Conservation (phyloP, 2,329 filamentous ascomycete species). For the Dothideomycetes sp. region DNA sequence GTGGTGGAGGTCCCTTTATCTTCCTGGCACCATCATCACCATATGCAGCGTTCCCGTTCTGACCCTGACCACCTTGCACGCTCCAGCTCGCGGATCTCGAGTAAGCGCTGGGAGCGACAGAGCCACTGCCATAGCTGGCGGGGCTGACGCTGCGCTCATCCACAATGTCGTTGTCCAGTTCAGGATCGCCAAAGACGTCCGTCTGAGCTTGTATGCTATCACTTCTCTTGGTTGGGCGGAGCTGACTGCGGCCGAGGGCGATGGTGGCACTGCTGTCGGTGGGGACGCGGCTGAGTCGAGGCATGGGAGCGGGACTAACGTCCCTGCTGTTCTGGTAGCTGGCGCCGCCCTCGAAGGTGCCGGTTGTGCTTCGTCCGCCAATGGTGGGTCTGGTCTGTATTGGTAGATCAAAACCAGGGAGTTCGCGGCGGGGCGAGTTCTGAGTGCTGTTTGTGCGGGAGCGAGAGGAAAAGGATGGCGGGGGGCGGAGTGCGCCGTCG, state of each 20-base stretch:
- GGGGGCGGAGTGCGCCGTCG: neutral
- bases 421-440: conserved; percentile 30
- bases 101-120: conserved; percentile 17
- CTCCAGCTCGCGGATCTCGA: conserved; percentile 42
- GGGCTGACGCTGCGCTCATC: conserved; percentile 44
- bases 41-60: conserved; percentile 3
- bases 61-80: conserved; percentile 12
- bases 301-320: conserved; percentile 34
- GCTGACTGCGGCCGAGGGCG: conserved; percentile 34
- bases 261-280: conserved; percentile 40
- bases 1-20: conserved; percentile 47
- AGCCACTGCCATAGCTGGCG: conserved; percentile 36
- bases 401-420: conserved; percentile 31
- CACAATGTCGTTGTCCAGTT: conserved; percentile 40
- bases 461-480: neutral
- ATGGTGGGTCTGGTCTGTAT: conserved; percentile 23
- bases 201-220: conserved; percentile 22
- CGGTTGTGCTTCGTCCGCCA: conserved; percentile 28
- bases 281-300: conserved; percentile 39
- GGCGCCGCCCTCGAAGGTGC: conserved; percentile 47
- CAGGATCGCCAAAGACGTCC: conserved; percentile 40
- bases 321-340: conserved; percentile 31
- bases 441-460: conserved; percentile 15
- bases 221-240: conserved; percentile 24
- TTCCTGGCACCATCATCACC: conserved; percentile 15